Evolutionary conservation across 169 alveolate genomes (phyloP), one percentile per base, ranked within the genome.

Genomic region (Cyclospora cayetanensis): DNA sequence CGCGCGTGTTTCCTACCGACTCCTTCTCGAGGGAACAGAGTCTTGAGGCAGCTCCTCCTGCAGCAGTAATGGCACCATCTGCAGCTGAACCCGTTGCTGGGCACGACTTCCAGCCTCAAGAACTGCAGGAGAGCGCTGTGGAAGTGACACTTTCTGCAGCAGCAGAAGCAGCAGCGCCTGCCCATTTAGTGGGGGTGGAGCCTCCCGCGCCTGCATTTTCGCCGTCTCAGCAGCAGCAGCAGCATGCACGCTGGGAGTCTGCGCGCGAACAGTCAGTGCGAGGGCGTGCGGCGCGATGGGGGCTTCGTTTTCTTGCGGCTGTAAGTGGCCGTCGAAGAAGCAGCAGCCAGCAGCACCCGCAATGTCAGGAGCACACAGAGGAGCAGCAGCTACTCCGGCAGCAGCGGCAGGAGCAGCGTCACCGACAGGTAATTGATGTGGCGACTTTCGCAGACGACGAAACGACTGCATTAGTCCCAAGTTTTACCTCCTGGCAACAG

Each of bases 291-390:
- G 52, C 80, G 2, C 34, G 12, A 29, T 3, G 31, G 29, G 80
- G 80, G 53, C 80, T 12, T 31, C 80, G 80, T 34, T 29, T 68
- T 4, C 80, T 68, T 68, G 80, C 80, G 31, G 80, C 80, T 68
- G 80, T 68, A 12, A 42, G 80, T 1, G 80, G 80, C 11, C 31
- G 22, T 2, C 77, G 42, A 5, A 65, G 80, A 42, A 68, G 80
- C 80, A 11, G 52, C 52, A 25, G 22, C 52, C 80, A 34, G 12
- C 7, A 34, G 80, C 46, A 68, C 53, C 15, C 11, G 80, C 46
- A 68, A 29, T 25, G 39, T n/a, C 80, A 68, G 80, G 53, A 68
- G 27, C 80, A 68, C 53, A 31, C 20, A 50, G 50, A 68, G 80
- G 34, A 34, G 52, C 52, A 68, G 80, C 80, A 68, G 80, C 80